These are phyloP conservation scores for Aspergillus sp. DNA, from an alignment of 2,329 filamentous ascomycete species.

Conservation along the genomic window DNA sequence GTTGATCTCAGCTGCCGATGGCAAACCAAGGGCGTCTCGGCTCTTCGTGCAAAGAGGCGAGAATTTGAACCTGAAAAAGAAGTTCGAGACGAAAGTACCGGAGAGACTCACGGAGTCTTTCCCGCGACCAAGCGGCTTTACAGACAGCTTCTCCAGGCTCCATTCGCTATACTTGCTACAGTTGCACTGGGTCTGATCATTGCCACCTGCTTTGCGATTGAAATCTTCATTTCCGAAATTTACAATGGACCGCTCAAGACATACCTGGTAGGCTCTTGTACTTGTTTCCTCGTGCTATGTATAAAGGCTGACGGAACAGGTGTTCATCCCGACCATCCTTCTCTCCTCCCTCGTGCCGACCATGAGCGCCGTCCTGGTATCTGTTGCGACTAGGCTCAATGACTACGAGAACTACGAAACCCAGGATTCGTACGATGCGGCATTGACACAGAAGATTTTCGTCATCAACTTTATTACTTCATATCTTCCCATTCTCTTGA, in stretches of 20 bases:
- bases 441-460: conserved; percentile 89
- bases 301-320: conserved; percentile 40
- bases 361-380: conserved; percentile 74
- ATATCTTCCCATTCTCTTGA: conserved; percentile 84
- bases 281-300: background rate
- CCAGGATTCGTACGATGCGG: conserved; percentile 72
- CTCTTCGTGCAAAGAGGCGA: conserved; percentile 70
- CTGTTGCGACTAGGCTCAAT: conserved; percentile 72
- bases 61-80: conserved; percentile 78
- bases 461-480: conserved; percentile 98
- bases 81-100: conserved; percentile 73
- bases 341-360: conserved; percentile 77
- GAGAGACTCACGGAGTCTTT: conserved; percentile 73
- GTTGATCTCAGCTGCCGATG: conserved; percentile 82
- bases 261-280: conserved; percentile 60
- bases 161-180: conserved; percentile 76
- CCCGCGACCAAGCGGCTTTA: conserved; percentile 71
- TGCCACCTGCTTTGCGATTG: conserved; percentile 83
- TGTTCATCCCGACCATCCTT: conserved; percentile 84
- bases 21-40: conserved; percentile 82
- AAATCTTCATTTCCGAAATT: conserved; percentile 94
- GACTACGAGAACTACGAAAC: conserved; percentile 92
- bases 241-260: conserved; percentile 87
- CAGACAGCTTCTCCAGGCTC: conserved; percentile 78
- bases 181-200: conserved; percentile 79